A percentile compares a stretch with the other conserved stretches of the same genome.
phyloP scores from a whole-genome alignment of 345 rosid species.

The Hibiscus syriacus region DNA sequence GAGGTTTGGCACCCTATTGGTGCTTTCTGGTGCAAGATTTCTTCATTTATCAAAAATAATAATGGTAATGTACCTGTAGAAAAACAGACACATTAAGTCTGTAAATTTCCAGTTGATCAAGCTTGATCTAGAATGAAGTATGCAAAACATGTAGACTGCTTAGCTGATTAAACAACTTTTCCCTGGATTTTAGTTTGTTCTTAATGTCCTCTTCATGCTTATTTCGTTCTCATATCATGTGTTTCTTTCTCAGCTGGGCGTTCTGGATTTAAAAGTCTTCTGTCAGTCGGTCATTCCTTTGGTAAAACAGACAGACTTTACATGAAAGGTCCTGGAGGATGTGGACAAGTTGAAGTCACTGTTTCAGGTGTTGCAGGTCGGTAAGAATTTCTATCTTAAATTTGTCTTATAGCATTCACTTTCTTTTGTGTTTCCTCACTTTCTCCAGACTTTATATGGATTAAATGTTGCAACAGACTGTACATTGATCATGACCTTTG shows the following conservation, averaged over 20 bases:
- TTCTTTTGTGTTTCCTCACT: neutral
- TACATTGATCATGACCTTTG: neutral
- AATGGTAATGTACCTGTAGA: neutral
- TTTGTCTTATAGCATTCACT: neutral
- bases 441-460: neutral
- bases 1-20: neutral
- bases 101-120: neutral
- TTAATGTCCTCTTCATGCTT: slow-evolving; percentile 1
- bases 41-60: slow-evolving; percentile 2
- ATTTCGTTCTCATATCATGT: neutral
- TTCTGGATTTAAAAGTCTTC: slow-evolving; percentile 74
- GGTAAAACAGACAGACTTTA: slow-evolving; percentile 78
- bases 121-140: neutral
- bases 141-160: neutral
- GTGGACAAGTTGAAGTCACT: slow-evolving; percentile 95
- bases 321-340: too few relatives aligned
- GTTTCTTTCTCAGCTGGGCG: slow-evolving; percentile 50
- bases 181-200: neutral
- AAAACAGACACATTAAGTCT: neutral
- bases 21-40: neutral
- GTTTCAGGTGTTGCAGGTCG: slow-evolving; percentile 86
- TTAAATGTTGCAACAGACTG: neutral
- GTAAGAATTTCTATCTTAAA: neutral
- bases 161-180: neutral
- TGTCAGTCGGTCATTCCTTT: slow-evolving; percentile 59